These are phyloP conservation scores for Xylaria sp. DNA, from an alignment of 2,329 filamentous ascomycete species.

Conservation along the genomic window DNA sequence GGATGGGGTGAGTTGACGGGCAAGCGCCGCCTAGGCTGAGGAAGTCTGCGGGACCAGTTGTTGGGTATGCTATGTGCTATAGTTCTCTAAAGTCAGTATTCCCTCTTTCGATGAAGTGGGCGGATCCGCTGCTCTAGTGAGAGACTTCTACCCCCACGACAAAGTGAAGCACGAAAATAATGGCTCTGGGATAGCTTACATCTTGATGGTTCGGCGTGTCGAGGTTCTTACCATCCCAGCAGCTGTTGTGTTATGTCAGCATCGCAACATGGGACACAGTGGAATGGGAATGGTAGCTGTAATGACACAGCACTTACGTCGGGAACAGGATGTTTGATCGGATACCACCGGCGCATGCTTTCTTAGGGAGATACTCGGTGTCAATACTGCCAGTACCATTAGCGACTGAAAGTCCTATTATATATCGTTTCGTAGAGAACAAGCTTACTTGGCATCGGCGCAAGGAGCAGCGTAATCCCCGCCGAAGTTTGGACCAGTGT, in stretches of 20 bases:
- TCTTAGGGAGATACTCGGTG: slow-evolving; percentile 53
- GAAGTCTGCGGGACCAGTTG: slow-evolving; percentile 56
- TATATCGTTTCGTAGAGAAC: neutral
- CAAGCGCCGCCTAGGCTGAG: slow-evolving; percentile 52
- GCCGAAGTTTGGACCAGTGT: slow-evolving; percentile 59
- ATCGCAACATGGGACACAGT: neutral
- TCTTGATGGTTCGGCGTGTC: slow-evolving; percentile 61
- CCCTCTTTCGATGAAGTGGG: too few relatives aligned
- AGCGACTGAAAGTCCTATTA: slow-evolving; percentile 25
- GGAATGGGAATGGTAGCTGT: neutral
- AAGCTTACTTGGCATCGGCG: slow-evolving; percentile 53
- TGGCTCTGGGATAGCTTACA: neutral
- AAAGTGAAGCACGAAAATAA: too few relatives aligned
- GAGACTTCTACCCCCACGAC: too few relatives aligned
- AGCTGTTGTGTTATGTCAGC: slow-evolving; percentile 56
- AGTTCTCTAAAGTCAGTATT: too few relatives aligned
- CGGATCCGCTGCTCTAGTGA: too few relatives aligned
- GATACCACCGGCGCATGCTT: slow-evolving; percentile 57
- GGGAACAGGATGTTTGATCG: slow-evolving; percentile 60
- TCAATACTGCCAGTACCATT: slow-evolving; percentile 50
- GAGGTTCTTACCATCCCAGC: slow-evolving; percentile 64
- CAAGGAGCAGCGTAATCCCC: slow-evolving; percentile 57
- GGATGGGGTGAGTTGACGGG: slow-evolving; percentile 52
- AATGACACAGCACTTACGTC: slow-evolving; percentile 60
- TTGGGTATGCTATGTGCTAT: slow-evolving; percentile 62